Evolutionary conservation across 192 early-diverging fungal species (phyloP), one percentile per base, ranked within the genome.

Genomic region (Lobulomyces angularis): DNA sequence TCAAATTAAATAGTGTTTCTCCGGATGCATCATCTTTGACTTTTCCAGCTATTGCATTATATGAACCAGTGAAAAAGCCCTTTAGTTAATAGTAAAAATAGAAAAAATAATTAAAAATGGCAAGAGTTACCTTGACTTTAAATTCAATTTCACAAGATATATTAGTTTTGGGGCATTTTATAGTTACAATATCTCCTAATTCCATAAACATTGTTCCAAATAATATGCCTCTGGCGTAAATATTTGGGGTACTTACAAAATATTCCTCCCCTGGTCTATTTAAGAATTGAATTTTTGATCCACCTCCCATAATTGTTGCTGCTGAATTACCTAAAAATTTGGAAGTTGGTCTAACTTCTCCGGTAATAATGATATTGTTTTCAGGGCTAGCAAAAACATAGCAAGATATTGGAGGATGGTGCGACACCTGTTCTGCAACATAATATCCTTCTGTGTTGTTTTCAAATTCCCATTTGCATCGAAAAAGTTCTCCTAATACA

Each of bases 121-220:
- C 51, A 40, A 64, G 27, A 9, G 50, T 5, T 64, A 84, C 87
- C 73, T 90, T 92, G 27, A 80, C 79, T 56, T 85, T 83, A 51
- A 92, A 95, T 34, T 92, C 88, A 26, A 95, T 63, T 43, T 84
- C 78, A 38, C 82, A 86, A 27, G 76, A 51, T 45, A 90, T 67
- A 46, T 87, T 83, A 45, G 64, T 69, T 45, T 86, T 67, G 25
- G 62, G 44, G 55, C 89, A 90, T 20, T 58, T 64, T 8, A 92
- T 70, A 0, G 64, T 63, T 3, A 79, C 79, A n/a, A 58, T 61
- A 58, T 95, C 91, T 29, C 87, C 91, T 27, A 92, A 64, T 56
- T 95, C 91, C 36, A 95, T 58, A 27, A 82, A 74, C 91, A 95
- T 92, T 21, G 76, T 92, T 21, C 91, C 91, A 61, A 94, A 84